Evolutionary conservation across 2,329 filamentous ascomycete species (phyloP), one percentile per base, ranked within the genome.

Genomic region (Sporothrix globosa): DNA sequence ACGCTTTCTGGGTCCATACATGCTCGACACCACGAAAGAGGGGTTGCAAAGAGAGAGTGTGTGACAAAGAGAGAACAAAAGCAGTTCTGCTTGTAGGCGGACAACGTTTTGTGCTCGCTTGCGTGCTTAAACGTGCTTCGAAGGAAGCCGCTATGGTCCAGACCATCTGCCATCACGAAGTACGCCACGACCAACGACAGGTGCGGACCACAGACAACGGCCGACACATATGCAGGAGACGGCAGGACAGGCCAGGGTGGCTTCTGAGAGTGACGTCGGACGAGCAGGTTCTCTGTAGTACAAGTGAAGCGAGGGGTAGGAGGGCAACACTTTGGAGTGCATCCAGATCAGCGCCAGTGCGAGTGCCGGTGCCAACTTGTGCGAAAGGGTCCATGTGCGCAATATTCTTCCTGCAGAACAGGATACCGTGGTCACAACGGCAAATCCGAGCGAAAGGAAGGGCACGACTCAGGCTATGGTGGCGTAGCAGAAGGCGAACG

Each of bases 201-300:
- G 27, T 46, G 58, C 11, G n/a, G 39, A 63, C 44, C 19, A 46
- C 21, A 39, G 58, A 63, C 39, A 34, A 34, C 34, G 34, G 34
- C 5, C 34, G 58, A 27, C 39, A 46, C 56, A 60, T 30, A 21
- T 54, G 52, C 52, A n/a, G 5, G 48, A 50, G 19, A 50, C 48
- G 44, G 17, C 13, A 50, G 17, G 48, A 17, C 17, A n/a, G 48
- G 48, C 48, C 48, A n/a, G 6, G 19, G 19, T 19, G 19, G 48
- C 19, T 44, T 34, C 19, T n/a, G 9, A 9, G 19, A n/a, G 6
- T n/a, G 48, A 17, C 44, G 39, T 46, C 39, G 27, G 39, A 46
- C 39, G 58, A 63, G 58, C 58, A 63, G 13, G 13, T 46, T 61
- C 46, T 60, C 39, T 63, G 39, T 63, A 5, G 39, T 14, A 46